These are phyloP conservation scores for Moesziomyces sp. DNA, from an alignment of 1,284 basidiomycete species.

Conservation along the genomic window DNA sequence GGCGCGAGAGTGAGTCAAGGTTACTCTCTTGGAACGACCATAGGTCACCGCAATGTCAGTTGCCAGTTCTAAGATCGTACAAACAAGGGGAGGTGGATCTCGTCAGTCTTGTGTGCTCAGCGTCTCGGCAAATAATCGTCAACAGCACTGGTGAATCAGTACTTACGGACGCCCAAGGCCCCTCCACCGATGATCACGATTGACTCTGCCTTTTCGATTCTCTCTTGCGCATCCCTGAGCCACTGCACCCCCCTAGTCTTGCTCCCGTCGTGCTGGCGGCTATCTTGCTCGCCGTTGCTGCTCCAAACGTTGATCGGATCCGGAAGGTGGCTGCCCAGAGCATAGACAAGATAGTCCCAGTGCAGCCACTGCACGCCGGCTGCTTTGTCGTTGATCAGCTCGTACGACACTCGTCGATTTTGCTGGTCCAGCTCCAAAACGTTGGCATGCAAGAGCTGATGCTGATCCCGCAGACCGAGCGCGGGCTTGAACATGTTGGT, in stretches of 20 bases:
- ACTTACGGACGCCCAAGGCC: constrained; percentile 35
- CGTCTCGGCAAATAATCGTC: not conserved
- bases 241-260: constrained; percentile 39
- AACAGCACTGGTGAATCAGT: not conserved
- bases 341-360: constrained; percentile 49
- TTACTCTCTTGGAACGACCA: constrained; percentile 34
- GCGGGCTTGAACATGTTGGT: constrained; percentile 69
- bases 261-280: constrained; percentile 17
- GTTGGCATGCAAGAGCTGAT: constrained; percentile 26
- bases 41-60: constrained; percentile 43
- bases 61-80: constrained; percentile 18
- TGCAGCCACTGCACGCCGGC: constrained; percentile 11
- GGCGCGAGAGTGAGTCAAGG: constrained; percentile 26
- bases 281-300: constrained; percentile 1
- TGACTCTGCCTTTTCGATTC: constrained; percentile 21
- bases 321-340: constrained; percentile 41
- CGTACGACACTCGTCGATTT: constrained; percentile 6
- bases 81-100: not conserved
- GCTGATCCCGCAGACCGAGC: not conserved
- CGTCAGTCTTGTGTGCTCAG: constrained; percentile 1
- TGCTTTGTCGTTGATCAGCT: constrained; percentile 24
- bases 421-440: constrained; percentile 14
- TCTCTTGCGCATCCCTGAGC: constrained; percentile 35
- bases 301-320: constrained; percentile 49
- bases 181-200: constrained; percentile 35